Conservation (phyloP, 2,329 filamentous ascomycete genomes). For the Aspergillus cejpii region DNA sequence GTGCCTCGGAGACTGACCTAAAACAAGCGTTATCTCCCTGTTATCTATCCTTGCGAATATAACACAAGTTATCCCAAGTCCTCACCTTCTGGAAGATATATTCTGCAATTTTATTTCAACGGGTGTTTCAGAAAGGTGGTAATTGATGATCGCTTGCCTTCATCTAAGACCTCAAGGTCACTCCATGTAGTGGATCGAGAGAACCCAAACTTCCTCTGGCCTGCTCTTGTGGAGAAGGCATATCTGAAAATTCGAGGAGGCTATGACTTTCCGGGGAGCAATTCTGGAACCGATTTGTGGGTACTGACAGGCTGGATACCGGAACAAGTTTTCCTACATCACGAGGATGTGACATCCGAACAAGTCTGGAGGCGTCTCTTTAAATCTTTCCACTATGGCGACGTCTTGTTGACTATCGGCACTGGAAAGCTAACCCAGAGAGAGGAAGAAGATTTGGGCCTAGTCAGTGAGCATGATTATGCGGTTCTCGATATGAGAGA, state of each 20-base stretch:
- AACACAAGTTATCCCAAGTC: constrained; percentile 51
- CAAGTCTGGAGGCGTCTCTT: constrained; percentile 72
- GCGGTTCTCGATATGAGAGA: constrained; percentile 75
- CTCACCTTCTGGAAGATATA: constrained; percentile 79
- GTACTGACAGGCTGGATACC: constrained; percentile 94
- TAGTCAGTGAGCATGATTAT: constrained; percentile 90
- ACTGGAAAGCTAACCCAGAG: constrained; percentile 72
- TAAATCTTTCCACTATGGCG: constrained; percentile 65
- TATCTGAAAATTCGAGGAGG: constrained; percentile 93
- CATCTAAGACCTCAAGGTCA: constrained; percentile 61
- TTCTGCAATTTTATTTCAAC: constrained; percentile 92
- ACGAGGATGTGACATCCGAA: constrained; percentile 70
- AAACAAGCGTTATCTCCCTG: constrained; percentile 58
- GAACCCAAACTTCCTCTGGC: constrained; percentile 79
- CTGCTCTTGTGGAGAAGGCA: constrained; percentile 87
- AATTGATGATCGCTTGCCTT: constrained; percentile 85
- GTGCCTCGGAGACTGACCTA: constrained; percentile 5
- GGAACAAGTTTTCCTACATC: constrained; percentile 86
- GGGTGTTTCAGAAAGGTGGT: constrained; percentile 80
- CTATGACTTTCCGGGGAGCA: constrained; percentile 96
- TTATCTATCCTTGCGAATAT: constrained; percentile 69
- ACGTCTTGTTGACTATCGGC: constrained; percentile 83
- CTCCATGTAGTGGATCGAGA: constrained; percentile 83
- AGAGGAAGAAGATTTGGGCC: constrained; percentile 72
- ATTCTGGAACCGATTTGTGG: constrained; percentile 91